A percentile compares a stretch with the other conserved stretches of the same genome.
phyloP scores from a whole-genome alignment of 495 filamentous ascomycete species.

The Penicillium fimorum region DNA sequence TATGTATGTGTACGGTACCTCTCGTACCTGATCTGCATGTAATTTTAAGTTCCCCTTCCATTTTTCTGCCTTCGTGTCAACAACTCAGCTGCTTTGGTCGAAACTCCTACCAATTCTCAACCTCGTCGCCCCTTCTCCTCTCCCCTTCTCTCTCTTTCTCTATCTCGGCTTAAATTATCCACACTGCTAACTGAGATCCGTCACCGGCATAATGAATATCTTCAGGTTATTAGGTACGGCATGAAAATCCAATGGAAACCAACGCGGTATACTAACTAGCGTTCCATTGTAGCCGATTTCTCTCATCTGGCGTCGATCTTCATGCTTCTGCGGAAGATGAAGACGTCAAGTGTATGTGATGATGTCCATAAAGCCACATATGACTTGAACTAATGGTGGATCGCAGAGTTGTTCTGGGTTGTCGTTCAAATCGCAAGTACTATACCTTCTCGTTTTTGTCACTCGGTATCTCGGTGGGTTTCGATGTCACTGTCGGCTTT shows the following conservation, averaged over 20 bases:
- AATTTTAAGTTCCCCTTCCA: constrained; percentile 20
- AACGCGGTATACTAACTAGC: constrained; percentile 19
- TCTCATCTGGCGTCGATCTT: constrained; percentile 93
- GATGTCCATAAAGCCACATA: neutral
- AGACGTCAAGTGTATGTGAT: constrained; percentile 70
- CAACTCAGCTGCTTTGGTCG: constrained; percentile 15
- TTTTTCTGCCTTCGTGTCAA: constrained; percentile 31
- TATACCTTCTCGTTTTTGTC: constrained; percentile 91
- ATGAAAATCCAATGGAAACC: neutral
- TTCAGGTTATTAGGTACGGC: constrained; percentile 75
- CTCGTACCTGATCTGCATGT: constrained; percentile 22
- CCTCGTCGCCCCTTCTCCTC: neutral
- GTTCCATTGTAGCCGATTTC: constrained; percentile 67
- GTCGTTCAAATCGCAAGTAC: constrained; percentile 94
- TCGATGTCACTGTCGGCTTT: neutral
- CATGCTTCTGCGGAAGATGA: constrained; percentile 95
- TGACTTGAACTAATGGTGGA: constrained; percentile 4
- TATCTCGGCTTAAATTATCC: neutral
- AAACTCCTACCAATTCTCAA: constrained; percentile 1
- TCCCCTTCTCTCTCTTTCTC: neutral
- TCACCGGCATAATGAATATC: constrained; percentile 67
- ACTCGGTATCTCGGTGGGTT: constrained; percentile 82
- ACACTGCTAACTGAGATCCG: neutral
- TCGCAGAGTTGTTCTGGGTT: constrained; percentile 89
- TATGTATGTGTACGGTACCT: no score